Percentiles rank a stretch among this genome's conserved stretches.
Evolutionary conservation across 2,329 filamentous ascomycete species (phyloP).

Genomic region (Triangularia verruculosa): DNA sequence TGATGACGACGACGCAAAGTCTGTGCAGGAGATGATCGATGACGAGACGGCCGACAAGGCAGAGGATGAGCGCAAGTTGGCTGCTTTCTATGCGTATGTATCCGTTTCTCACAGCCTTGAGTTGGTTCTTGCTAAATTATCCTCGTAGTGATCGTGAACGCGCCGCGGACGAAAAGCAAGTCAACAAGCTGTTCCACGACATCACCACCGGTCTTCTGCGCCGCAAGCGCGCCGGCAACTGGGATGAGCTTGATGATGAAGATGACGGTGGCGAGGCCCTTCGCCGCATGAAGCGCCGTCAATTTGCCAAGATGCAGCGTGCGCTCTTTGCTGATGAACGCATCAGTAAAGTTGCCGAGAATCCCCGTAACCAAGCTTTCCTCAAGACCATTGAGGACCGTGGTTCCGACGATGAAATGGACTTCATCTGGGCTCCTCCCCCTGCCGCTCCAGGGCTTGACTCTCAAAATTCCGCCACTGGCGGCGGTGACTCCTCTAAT

Average conservation of each 20-base stretch:
- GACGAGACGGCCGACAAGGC: constrained; percentile 72
- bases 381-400: constrained; percentile 84
- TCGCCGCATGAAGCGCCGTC: constrained; percentile 76
- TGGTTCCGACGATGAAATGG: constrained; percentile 71
- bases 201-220: constrained; percentile 86
- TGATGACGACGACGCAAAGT: constrained; percentile 63
- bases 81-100: constrained; percentile 84
- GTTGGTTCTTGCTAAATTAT: constrained; percentile 5
- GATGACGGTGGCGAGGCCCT: constrained; percentile 81
- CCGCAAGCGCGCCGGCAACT: constrained; percentile 76
- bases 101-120: not conserved
- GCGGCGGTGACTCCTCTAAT: constrained; percentile 28
- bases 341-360: constrained; percentile 83
- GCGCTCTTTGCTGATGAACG: constrained; percentile 85
- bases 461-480: constrained; percentile 39
- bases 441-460: constrained; percentile 38
- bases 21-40: constrained; percentile 85
- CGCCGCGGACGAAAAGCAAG: constrained; percentile 76
- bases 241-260: constrained; percentile 77
- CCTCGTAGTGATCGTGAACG: constrained; percentile 72
- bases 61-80: constrained; percentile 76
- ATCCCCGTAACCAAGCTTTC: constrained; percentile 87
- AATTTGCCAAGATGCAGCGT: constrained; percentile 89
- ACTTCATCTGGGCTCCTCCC: constrained; percentile 56
- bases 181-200: constrained; percentile 89